Conservation (phyloP, 306 rosid genomes). For the Trifolium subterraneum region DNA sequence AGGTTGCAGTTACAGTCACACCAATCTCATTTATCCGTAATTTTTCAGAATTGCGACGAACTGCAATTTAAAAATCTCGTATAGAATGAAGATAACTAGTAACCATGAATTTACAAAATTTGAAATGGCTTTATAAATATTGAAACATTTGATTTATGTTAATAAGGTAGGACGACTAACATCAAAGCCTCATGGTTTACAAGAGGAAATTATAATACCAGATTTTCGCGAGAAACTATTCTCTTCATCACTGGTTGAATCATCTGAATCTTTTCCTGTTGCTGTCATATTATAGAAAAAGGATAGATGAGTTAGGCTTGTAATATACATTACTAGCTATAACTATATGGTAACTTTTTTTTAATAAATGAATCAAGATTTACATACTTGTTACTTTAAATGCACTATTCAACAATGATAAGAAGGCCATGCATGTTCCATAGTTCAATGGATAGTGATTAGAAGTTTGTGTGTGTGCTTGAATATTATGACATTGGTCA, state of each 20-base stretch:
- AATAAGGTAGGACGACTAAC: background rate
- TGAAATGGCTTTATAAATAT: background rate
- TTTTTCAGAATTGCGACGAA: background rate
- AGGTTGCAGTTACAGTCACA: background rate
- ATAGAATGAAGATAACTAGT: background rate
- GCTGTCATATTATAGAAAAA: constrained; percentile 39
- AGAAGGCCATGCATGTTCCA: constrained; percentile 39
- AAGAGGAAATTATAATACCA: constrained; percentile 37
- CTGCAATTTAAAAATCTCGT: background rate
- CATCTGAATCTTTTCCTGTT: constrained; percentile 30
- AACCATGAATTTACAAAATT: background rate
- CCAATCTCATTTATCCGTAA: background rate
- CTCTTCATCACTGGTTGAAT: constrained; percentile 46
- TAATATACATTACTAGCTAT: background rate
- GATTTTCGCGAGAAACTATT: constrained; percentile 26
- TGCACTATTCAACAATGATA: constrained; percentile 26
- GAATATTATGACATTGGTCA: background rate
- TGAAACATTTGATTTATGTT: constrained; percentile 18
- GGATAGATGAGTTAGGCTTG: constrained; percentile 20
- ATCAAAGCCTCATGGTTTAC: background rate
- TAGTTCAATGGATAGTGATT: constrained; percentile 46
- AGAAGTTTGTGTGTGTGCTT: background rate
- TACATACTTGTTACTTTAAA: constrained; percentile 42
- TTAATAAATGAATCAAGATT: background rate
- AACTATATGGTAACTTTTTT: background rate